Evolutionary conservation across 2,329 filamentous ascomycete genomes (phyloP).

Genomic region (Dactylellina parvicollis): DNA sequence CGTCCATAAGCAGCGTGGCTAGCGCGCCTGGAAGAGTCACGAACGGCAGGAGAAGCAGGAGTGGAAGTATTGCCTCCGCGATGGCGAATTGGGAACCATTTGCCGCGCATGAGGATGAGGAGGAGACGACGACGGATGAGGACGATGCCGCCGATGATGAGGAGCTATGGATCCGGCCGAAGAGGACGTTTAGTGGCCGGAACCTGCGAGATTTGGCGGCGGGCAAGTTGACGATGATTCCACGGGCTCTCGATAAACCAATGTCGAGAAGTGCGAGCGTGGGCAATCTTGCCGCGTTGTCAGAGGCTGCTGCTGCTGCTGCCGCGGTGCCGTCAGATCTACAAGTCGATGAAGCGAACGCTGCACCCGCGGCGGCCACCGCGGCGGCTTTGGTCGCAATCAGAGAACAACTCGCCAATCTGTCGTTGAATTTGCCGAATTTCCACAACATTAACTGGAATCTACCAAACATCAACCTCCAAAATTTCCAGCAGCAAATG

Average conservation of each 20-base stretch:
- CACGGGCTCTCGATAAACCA: slow-evolving; percentile 38
- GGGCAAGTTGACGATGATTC: slow-evolving; percentile 49
- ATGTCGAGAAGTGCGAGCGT: slow-evolving; percentile 36
- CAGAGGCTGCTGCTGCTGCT: slow-evolving; percentile 55
- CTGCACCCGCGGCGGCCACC: slow-evolving; percentile 69
- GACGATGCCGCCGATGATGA: slow-evolving; percentile 59
- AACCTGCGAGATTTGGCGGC: slow-evolving; percentile 52
- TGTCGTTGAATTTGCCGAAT: slow-evolving; percentile 81
- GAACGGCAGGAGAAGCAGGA: slow-evolving; percentile 64
- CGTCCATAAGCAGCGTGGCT: slow-evolving; percentile 73
- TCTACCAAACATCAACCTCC: slow-evolving; percentile 72
- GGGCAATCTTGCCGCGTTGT: slow-evolving; percentile 60
- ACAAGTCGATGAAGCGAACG: slow-evolving; percentile 58
- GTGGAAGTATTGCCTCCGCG: slow-evolving; percentile 63
- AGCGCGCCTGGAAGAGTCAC: slow-evolving; percentile 61
- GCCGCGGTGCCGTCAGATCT: slow-evolving; percentile 54
- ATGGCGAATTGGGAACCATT: slow-evolving; percentile 56
- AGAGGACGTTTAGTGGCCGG: slow-evolving; percentile 58
- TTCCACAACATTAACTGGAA: slow-evolving; percentile 69
- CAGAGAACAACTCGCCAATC: slow-evolving; percentile 76
- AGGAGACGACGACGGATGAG: slow-evolving; percentile 61
- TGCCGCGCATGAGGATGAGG: slow-evolving; percentile 62
- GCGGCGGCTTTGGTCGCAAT: slow-evolving; percentile 70
- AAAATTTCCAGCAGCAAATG: slow-evolving; percentile 71
- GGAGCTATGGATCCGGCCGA: slow-evolving; percentile 60